A percentile compares a stretch with the other conserved stretches of the same genome.
Conservation (phyloP, 179 eudicot species). For the Nepenthes alata region DNA sequence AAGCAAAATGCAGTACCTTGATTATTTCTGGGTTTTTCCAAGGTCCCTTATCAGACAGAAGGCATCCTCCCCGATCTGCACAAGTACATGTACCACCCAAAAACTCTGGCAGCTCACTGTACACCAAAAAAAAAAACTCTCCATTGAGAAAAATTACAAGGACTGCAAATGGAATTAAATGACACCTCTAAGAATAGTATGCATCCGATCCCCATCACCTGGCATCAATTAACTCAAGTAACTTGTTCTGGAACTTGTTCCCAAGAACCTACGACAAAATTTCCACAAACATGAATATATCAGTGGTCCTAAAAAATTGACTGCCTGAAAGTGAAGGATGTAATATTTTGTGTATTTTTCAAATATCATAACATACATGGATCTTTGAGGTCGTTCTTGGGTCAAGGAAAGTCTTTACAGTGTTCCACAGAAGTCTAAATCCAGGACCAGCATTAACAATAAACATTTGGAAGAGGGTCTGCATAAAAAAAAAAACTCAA, state of each 20-base stretch:
- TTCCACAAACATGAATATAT: neutral
- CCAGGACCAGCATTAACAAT: slow-evolving; percentile 80
- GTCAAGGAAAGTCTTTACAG: slow-evolving; percentile 57
- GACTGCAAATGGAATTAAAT: neutral
- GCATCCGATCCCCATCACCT: slow-evolving; percentile 23
- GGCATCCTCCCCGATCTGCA: slow-evolving; percentile 78
- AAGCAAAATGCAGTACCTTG: slow-evolving; percentile 32
- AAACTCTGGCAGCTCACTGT: slow-evolving; percentile 91
- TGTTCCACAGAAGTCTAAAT: slow-evolving; percentile 66
- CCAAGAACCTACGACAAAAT: slow-evolving; percentile 48
- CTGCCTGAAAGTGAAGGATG: neutral
- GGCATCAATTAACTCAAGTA: slow-evolving; percentile 57
- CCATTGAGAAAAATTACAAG: neutral
- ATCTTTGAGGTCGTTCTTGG: slow-evolving; percentile 69
- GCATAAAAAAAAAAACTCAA: slow-evolving; percentile 18
- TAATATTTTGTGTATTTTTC: neutral
- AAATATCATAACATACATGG: slow-evolving; percentile 27
- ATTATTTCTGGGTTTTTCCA: slow-evolving; percentile 82
- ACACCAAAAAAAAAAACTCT: slow-evolving; percentile 2
- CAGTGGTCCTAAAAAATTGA: neutral
- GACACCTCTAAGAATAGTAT: neutral
- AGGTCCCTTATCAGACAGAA: slow-evolving; percentile 81
- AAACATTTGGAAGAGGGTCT: slow-evolving; percentile 72
- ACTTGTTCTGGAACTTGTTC: slow-evolving; percentile 48
- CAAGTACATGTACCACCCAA: slow-evolving; percentile 86